phyloP scores from a whole-genome alignment of 305 asterid genomes.

The Fraxinus nigra region DNA sequence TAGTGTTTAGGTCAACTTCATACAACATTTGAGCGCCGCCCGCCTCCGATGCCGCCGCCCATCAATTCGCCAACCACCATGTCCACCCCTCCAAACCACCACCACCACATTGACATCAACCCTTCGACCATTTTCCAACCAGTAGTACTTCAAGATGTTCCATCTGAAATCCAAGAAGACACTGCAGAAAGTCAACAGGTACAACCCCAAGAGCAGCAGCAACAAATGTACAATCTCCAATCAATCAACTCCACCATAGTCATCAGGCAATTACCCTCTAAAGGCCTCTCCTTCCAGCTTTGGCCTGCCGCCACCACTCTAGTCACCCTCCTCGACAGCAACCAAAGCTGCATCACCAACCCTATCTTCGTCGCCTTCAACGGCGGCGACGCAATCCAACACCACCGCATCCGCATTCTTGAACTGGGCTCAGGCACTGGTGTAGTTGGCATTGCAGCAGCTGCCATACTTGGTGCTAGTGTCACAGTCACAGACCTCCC shows the following conservation, averaged over 20 bases:
- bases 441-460: conserved; percentile 79
- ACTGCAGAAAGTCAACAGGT: background rate
- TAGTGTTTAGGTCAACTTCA: background rate
- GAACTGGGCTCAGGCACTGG: conserved; percentile 99
- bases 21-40: background rate
- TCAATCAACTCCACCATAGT: conserved; percentile 49
- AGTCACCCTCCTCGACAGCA: conserved; percentile 60
- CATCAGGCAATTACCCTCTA: conserved; percentile 64
- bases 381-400: background rate
- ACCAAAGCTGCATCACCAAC: conserved; percentile 14
- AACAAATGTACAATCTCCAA: conserved; percentile 32
- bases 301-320: conserved; percentile 93
- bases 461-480: conserved; percentile 60
- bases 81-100: background rate
- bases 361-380: conserved; percentile 28
- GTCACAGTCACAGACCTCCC: conserved; percentile 89
- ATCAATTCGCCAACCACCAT: conserved; percentile 19
- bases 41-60: background rate
- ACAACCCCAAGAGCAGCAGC: conserved; percentile 16
- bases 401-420: conserved; percentile 49
- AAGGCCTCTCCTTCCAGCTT: conserved; percentile 88
- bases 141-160: conserved; percentile 6
- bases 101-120: conserved; percentile 22
- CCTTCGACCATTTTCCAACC: conserved; percentile 34
- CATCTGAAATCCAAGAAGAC: conserved; percentile 16